phyloP scores from a whole-genome alignment of 2,329 filamentous ascomycete genomes.

The Ophiocordyceps camponoti-leonardi region DNA sequence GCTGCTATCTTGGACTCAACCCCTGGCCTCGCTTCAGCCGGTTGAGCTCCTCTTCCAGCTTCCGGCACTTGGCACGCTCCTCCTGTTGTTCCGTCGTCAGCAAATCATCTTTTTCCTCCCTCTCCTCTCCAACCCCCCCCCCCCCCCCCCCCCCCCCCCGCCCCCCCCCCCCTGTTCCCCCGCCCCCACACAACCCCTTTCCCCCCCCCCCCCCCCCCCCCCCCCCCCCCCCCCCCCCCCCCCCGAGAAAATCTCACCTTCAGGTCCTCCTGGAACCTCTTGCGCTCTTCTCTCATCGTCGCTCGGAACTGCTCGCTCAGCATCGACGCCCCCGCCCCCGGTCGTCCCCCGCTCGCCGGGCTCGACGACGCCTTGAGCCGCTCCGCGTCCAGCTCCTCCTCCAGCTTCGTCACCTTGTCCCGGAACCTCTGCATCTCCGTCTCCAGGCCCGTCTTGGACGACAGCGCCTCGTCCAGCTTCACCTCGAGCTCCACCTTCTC shows the following conservation, averaged over 20 bases:
- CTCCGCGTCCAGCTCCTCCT: conserved; percentile 34
- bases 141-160: no score
- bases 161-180: no score
- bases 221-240: no score
- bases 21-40: conserved; percentile 22
- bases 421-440: conserved; percentile 19
- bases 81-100: conserved; percentile 22
- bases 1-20: not conserved
- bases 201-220: no score
- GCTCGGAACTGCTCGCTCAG: conserved; percentile 38
- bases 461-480: conserved; percentile 16
- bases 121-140: no score
- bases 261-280: conserved; percentile 37
- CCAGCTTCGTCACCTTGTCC: conserved; percentile 21
- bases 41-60: conserved; percentile 32
- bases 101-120: not conserved
- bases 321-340: conserved; percentile 28
- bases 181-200: no score
- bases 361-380: conserved; percentile 24
- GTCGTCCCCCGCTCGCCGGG: conserved; percentile 13
- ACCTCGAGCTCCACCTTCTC: conserved; percentile 27
- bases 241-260: conserved; percentile 19
- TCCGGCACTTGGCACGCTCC: conserved; percentile 29
- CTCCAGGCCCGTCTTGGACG: conserved; percentile 19
- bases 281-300: conserved; percentile 39